Conservation (phyloP, 2,329 filamentous ascomycete genomes). For the Coniosporium tulheliwenetii region DNA sequence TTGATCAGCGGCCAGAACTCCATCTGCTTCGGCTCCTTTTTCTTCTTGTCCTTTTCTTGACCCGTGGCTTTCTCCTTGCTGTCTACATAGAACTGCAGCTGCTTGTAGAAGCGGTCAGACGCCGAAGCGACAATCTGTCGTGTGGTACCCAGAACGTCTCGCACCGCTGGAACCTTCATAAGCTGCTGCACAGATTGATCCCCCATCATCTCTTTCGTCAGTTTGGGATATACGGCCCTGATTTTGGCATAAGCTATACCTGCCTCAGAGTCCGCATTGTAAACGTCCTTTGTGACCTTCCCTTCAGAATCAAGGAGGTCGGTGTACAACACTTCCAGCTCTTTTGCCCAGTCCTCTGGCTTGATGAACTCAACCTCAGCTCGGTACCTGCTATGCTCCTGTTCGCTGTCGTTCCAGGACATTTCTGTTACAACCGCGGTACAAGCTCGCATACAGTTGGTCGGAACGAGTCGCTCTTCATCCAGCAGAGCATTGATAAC, state of each 20-base stretch:
- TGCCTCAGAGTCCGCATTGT: slow-evolving; percentile 29
- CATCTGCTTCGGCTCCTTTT: slow-evolving; percentile 9
- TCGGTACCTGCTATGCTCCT: slow-evolving; percentile 26
- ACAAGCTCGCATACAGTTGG: slow-evolving; percentile 45
- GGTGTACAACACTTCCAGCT: slow-evolving; percentile 31
- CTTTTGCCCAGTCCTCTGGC: slow-evolving; percentile 34
- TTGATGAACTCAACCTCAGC: slow-evolving; percentile 45
- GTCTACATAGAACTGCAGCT: slow-evolving; percentile 36
- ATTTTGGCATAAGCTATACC: slow-evolving; percentile 36
- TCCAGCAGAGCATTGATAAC: slow-evolving; percentile 49
- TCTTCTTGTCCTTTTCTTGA: slow-evolving; percentile 15
- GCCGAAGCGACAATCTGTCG: slow-evolving; percentile 22
- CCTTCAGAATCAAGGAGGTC: slow-evolving; percentile 31
- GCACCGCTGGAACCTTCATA: slow-evolving; percentile 23
- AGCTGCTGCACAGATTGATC: slow-evolving; percentile 24
- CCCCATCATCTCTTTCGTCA: slow-evolving; percentile 23
- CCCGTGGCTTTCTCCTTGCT: slow-evolving; percentile 33
- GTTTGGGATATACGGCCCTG: slow-evolving; percentile 29
- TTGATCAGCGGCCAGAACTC: slow-evolving; percentile 38
- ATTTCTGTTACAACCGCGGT: slow-evolving; percentile 48
- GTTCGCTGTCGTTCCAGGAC: slow-evolving; percentile 33
- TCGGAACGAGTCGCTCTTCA: slow-evolving; percentile 40
- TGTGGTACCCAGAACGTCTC: slow-evolving; percentile 30
- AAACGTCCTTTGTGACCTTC: slow-evolving; percentile 18
- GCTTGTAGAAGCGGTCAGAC: slow-evolving; percentile 26